Evolutionary conservation across 2,329 filamentous ascomycete genomes (phyloP).

Genomic region (Pseudogymnoascus sp.): DNA sequence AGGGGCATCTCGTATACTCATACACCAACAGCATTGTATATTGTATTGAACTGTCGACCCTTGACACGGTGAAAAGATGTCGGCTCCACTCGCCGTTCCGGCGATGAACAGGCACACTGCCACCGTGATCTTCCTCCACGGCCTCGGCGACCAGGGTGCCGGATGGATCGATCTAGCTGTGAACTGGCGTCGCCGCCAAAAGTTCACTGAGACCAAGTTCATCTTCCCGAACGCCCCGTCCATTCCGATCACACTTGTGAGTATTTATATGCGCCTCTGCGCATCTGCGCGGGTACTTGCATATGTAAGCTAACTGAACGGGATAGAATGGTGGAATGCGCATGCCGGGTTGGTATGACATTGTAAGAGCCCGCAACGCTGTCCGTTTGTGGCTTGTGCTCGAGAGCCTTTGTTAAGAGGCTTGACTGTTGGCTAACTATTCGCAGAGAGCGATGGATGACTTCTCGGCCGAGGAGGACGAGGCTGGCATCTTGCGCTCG

Average conservation of each 20-base stretch:
- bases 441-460: constrained; percentile 38
- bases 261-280: constrained; percentile 24
- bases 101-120: constrained; percentile 80
- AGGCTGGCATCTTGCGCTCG: constrained; percentile 64
- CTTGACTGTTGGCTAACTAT: background rate
- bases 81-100: constrained; percentile 56
- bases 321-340: constrained; percentile 61
- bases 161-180: constrained; percentile 79
- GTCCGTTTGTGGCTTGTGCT: constrained; percentile 20
- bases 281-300: background rate
- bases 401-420: constrained; percentile 15
- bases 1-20: background rate
- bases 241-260: constrained; percentile 77
- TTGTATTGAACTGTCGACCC: background rate
- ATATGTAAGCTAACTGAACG: background rate
- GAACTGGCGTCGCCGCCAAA: constrained; percentile 73
- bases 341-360: constrained; percentile 87
- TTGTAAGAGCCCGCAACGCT: constrained; percentile 42
- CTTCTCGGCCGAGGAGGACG: constrained; percentile 50
- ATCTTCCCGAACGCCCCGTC: constrained; percentile 84
- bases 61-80: constrained; percentile 19
- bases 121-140: constrained; percentile 90
- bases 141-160: constrained; percentile 74
- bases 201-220: constrained; percentile 86
- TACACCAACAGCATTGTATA: no score